phyloP scores from a whole-genome alignment of 2,329 filamentous ascomycete genomes.

The Aspergillus versicolor region DNA sequence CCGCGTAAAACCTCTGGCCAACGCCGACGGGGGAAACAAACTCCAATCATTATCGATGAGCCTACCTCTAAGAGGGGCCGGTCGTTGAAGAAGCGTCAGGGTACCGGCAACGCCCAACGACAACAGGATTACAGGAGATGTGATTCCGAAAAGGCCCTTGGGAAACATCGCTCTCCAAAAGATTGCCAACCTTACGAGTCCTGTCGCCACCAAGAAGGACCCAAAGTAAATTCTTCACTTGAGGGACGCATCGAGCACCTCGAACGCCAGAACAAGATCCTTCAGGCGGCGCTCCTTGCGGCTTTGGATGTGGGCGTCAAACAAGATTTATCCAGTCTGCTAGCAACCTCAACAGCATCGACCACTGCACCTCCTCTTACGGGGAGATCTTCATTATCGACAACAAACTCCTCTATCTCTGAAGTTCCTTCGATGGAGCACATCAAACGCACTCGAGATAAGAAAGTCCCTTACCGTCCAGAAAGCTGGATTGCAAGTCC shows the following conservation, averaged over 20 bases:
- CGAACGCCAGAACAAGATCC: slow-evolving; percentile 44
- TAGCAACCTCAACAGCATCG: slow-evolving; percentile 22
- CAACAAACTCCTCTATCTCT: slow-evolving; percentile 18
- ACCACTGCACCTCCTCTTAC: slow-evolving; percentile 14
- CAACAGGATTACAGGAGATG: slow-evolving; percentile 24
- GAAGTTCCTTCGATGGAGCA: slow-evolving; percentile 6
- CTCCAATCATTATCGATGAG: slow-evolving; percentile 10
- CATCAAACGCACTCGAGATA: not conserved
- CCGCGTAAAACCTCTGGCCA: slow-evolving; percentile 8
- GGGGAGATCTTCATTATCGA: slow-evolving; percentile 19
- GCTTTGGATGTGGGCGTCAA: slow-evolving; percentile 40
- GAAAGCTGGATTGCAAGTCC: slow-evolving; percentile 33
- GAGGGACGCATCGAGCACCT: slow-evolving; percentile 40
- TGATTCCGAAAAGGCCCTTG: slow-evolving; percentile 21
- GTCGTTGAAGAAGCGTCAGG: slow-evolving; percentile 7
- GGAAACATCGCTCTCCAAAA: slow-evolving; percentile 24
- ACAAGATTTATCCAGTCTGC: slow-evolving; percentile 27
- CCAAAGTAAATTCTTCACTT: slow-evolving; percentile 26
- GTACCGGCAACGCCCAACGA: slow-evolving; percentile 20
- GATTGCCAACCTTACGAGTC: slow-evolving; percentile 22
- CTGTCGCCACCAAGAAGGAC: slow-evolving; percentile 16
- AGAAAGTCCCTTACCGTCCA: slow-evolving; percentile 18
- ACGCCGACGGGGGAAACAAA: slow-evolving; percentile 16
- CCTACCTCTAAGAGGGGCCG: slow-evolving; percentile 1
- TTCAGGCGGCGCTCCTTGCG: slow-evolving; percentile 43